Evolutionary conservation across 1,139 yeast species (phyloP), one percentile per base, ranked within the genome.

Genomic region (Pichia kudriavzevii): DNA sequence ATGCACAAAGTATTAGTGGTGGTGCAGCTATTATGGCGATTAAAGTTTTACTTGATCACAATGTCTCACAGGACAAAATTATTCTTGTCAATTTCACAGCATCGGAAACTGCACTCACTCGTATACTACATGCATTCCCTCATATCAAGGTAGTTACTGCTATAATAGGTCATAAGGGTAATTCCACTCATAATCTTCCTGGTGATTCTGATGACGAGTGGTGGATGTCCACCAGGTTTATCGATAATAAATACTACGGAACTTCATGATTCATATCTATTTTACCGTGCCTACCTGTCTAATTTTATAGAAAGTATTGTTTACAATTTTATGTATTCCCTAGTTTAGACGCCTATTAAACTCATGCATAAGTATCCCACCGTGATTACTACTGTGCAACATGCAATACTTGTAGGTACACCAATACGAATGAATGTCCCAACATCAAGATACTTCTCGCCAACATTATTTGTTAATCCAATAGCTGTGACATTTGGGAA

Each of bases 401-500:
- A 78, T 44, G 85, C 63, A 8, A 87, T 43, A 30, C 94, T 80
- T 4, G 94, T 75, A 1, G 95, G 95, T 13, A 87, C 80, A 52
- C 97, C 97, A 45, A 94, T 69, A 13, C 80, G 77, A 40, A 88
- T 83, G 53, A 88, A 88, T 31, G 80, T 80, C 22, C 76, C 74
- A 14, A 87, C 96, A 1, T 87, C 75, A 47, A 88, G 61, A 54
- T 88, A 88, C 20, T 91, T 80, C 41, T 79, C 78, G 7, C 96
- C 96, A 20, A 85, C 71, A 52, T 84, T 95, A 57, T 88, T 95
- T 7, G 85, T 74, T 77, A 85, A 75, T 40, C 94, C 84, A 40
- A 88, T 83, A 3, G 96, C 97, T 0, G 96, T 87, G 28, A 88
- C 95, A 50, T 88, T 88, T 13, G 97, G 97, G 70, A 88, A 88